These are phyloP conservation scores for Scalesia atractyloides DNA, from an alignment of 129 eudicot genomes.

Conservation along the genomic window DNA sequence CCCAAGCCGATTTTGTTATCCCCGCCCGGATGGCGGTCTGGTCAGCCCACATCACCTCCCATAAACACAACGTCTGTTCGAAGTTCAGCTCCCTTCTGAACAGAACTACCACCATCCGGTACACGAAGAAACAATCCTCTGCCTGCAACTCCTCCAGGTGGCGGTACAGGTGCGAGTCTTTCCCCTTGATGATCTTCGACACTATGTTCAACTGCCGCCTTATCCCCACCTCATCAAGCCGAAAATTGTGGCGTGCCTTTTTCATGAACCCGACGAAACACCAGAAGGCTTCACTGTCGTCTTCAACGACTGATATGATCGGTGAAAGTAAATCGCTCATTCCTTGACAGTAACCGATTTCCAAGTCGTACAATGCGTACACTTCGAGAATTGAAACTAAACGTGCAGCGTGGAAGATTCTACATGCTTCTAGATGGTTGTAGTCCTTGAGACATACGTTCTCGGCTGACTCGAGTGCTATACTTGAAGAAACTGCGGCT, in stretches of 20 bases:
- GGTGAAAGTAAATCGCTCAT: constrained; percentile 90
- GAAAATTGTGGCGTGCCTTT: constrained; percentile 86
- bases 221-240: constrained; percentile 80
- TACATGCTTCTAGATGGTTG: constrained; percentile 62
- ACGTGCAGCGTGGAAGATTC: constrained; percentile 80
- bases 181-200: constrained; percentile 69
- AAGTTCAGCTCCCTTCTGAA: constrained; percentile 70
- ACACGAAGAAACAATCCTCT: constrained; percentile 83
- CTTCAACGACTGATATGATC: constrained; percentile 64
- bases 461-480: constrained; percentile 53
- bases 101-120: constrained; percentile 85
- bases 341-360: constrained; percentile 86
- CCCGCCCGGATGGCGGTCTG: constrained; percentile 83
- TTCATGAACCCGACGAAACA: constrained; percentile 87
- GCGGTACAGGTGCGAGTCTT: constrained; percentile 69
- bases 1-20: constrained; percentile 61
- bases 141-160: constrained; percentile 81
- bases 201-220: constrained; percentile 57
- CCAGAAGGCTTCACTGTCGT: constrained; percentile 78
- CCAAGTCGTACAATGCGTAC: constrained; percentile 63
- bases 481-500: constrained; percentile 46
- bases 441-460: constrained; percentile 63
- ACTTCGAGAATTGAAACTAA: constrained; percentile 76
- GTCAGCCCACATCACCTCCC: constrained; percentile 98
- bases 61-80: constrained; percentile 82